Evolutionary conservation across 306 rosid species (phyloP).

Genomic region (Vigna hirtella): DNA sequence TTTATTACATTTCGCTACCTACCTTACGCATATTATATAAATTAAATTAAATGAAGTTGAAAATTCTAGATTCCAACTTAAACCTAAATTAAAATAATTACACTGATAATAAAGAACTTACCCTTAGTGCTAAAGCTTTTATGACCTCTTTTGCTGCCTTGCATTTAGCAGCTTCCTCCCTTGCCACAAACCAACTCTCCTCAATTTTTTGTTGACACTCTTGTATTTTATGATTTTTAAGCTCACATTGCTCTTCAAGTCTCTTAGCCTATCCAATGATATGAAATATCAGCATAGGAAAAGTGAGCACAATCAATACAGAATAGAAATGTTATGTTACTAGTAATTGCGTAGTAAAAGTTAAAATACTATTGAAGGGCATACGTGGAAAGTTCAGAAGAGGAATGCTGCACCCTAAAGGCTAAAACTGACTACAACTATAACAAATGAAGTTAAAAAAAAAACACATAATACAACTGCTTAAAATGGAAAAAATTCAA

Average conservation of each 20-base stretch:
- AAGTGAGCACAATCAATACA: slow-evolving; percentile 30
- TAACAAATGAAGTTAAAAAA: background rate
- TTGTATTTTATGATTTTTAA: slow-evolving; percentile 58
- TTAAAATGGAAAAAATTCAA: background rate
- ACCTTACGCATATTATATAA: slow-evolving; percentile 3
- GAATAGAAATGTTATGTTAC: background rate
- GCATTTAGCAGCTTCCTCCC: slow-evolving; percentile 75
- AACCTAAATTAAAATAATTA: background rate
- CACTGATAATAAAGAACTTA: slow-evolving; percentile 39
- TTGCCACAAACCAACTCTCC: slow-evolving; percentile 70
- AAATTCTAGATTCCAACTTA: slow-evolving; percentile 20
- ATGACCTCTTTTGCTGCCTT: slow-evolving; percentile 80
- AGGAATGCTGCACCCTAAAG: background rate
- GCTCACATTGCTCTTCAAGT: slow-evolving; percentile 68
- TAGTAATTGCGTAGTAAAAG: slow-evolving; percentile 6
- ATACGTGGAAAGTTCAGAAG: background rate
- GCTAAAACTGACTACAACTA: background rate
- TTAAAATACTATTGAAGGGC: slow-evolving; percentile 29
- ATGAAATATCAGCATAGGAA: slow-evolving; percentile 11
- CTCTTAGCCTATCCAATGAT: slow-evolving; percentile 58
- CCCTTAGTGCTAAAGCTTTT: slow-evolving; percentile 76
- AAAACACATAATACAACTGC: background rate
- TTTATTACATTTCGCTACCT: background rate
- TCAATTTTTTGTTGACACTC: slow-evolving; percentile 62
- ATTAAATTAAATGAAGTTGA: background rate